A percentile compares a stretch with the other conserved stretches of the same genome.
phyloP scores from a whole-genome alignment of 352 stramenopile genomes.

The Pythium insidiosum region DNA sequence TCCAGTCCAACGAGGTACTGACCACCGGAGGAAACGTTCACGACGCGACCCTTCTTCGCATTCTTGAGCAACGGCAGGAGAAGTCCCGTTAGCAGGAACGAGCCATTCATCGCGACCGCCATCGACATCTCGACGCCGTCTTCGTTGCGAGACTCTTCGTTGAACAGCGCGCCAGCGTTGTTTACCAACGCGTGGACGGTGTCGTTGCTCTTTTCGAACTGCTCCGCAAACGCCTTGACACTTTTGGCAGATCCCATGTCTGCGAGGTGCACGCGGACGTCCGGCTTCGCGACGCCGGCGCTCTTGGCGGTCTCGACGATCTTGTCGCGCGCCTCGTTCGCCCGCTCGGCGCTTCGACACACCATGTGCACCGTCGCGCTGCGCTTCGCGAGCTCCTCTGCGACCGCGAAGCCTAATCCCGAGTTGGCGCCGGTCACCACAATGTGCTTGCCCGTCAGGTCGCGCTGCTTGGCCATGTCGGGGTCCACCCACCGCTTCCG shows the following conservation, averaged over 20 bases:
- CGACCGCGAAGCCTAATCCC: slow-evolving; percentile 28
- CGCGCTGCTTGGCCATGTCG: slow-evolving; percentile 22
- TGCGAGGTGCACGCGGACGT: slow-evolving; percentile 30
- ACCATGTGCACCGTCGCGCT: slow-evolving; percentile 37
- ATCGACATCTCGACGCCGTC: slow-evolving; percentile 31
- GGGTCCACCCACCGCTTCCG: slow-evolving; percentile 24
- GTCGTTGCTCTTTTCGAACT: slow-evolving; percentile 13
- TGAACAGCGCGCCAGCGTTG: slow-evolving; percentile 37
- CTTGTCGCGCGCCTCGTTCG: slow-evolving; percentile 23
- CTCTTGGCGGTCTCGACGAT: slow-evolving; percentile 25
- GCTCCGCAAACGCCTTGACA: slow-evolving; percentile 25
- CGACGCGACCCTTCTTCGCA: slow-evolving; percentile 26
- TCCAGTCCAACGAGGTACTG: slow-evolving; percentile 36
- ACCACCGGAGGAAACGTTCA: slow-evolving; percentile 41
- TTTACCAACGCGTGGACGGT: slow-evolving; percentile 36
- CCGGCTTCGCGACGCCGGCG: slow-evolving; percentile 17
- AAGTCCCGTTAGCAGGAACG: slow-evolving; percentile 36
- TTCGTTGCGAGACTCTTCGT: slow-evolving; percentile 20
- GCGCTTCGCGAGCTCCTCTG: slow-evolving; percentile 27
- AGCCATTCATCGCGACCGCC: slow-evolving; percentile 29
- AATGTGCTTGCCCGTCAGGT: slow-evolving; percentile 34
- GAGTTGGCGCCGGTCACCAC: slow-evolving; percentile 43
- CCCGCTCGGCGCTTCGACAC: slow-evolving; percentile 26
- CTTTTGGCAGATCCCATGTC: slow-evolving; percentile 36
- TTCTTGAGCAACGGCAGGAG: slow-evolving; percentile 35